phyloP scores from a whole-genome alignment of 2,329 filamentous ascomycete species.

The Diplocarpon mali region DNA sequence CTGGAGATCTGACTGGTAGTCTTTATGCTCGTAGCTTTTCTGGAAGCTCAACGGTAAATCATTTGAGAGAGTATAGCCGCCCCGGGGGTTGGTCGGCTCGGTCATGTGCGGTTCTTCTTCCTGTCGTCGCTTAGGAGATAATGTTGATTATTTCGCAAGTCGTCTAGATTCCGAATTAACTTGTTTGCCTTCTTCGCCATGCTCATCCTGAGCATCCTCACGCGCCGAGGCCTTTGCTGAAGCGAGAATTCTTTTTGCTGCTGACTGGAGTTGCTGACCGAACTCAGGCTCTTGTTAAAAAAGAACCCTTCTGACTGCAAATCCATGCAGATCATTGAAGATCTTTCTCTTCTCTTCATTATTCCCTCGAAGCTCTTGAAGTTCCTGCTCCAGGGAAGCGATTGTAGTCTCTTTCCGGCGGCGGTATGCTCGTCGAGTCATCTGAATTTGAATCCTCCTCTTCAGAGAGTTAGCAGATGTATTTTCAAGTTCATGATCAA shows the following conservation, averaged over 20 bases:
- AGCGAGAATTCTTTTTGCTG: conserved; percentile 46
- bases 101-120: background rate
- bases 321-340: conserved; percentile 57
- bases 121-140: conserved; percentile 2
- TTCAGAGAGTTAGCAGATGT: conserved; percentile 39
- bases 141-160: conserved; percentile 3
- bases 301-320: conserved; percentile 45
- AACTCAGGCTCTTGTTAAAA: conserved; percentile 46
- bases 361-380: conserved; percentile 54
- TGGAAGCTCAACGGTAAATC: conserved; percentile 11
- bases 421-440: conserved; percentile 77
- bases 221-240: conserved; percentile 39
- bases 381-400: conserved; percentile 56
- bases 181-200: conserved; percentile 11
- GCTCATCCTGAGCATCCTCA: conserved; percentile 28
- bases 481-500: background rate
- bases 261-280: conserved; percentile 42
- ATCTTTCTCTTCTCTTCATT: conserved; percentile 65
- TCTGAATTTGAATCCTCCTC: conserved; percentile 74
- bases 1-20: conserved; percentile 31
- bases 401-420: conserved; percentile 78
- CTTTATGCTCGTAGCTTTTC: conserved; percentile 8
- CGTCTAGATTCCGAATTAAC: conserved; percentile 1
- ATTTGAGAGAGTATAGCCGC: conserved; percentile 21
- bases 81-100: conserved; percentile 9